Evolutionary conservation across 108 stramenopile species (phyloP), one percentile per base, ranked within the genome.

Genomic region (Cyclotella cryptica): DNA sequence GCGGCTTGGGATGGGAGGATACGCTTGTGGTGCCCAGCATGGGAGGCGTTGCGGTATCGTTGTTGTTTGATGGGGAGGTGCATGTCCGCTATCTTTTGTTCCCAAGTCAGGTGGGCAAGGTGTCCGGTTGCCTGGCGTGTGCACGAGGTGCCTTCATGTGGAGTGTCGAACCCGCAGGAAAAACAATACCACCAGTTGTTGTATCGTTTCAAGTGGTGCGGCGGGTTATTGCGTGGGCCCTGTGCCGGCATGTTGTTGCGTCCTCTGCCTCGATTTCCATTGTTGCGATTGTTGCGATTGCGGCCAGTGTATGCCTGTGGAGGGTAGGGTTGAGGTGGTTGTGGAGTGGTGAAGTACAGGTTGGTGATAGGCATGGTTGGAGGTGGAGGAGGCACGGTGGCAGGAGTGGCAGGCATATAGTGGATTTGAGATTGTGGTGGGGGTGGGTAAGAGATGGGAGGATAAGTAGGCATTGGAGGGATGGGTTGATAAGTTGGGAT

Each of bases 181-280:
- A 22, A n/a, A 55, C 55, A 55, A 55, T 55, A 55, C 11, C 12
- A 55, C 55, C 55, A 55, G 22, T 55, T 55, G 11, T 55, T 24
- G 22, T 55, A 55, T 12, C 55, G n/a, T 24, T 55, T 55, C 21
- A 55, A 1, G 12, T 7, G 55, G 22, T 55, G 55, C 0, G 19
- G 55, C 19, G 55, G 55, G 55, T 55, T 55, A 22, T 26, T 55
- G 11, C 24, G n/a, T 12, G 21, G 55, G 19, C 55, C 55, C 35
- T 35, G 35, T 35, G 35, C 11, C 55, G 11, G n/a, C 55, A 5
- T 12, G 55, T 55, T 55, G 55, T 21, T 21, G 55, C 24, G 12
- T 26, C 24, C 24, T 24, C 55, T 24, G 55, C 55, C 55, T 24
- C 55, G 55, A 12, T 21, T 24, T 24, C 55, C 11, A 22, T 55